Base-by-base conservation (phyloP, 2,329 filamentous ascomycete genomes). In the Westerdykella ornata region DNA sequence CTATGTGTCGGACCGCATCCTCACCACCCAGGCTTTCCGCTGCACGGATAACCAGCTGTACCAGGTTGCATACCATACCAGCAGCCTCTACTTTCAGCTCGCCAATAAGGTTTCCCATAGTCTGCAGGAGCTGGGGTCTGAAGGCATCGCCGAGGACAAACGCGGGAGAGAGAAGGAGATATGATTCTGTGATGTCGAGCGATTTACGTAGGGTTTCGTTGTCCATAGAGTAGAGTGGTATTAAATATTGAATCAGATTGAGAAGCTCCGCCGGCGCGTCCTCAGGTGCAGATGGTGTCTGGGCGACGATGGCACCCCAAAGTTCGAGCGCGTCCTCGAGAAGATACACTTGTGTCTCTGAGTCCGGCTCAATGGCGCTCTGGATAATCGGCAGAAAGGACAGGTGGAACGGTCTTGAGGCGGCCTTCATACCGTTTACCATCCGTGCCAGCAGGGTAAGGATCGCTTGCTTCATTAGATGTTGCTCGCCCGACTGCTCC, bases 391-490 rank as follows among this genome's bases (percentile, higher is more conserved):
- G 89, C 14, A 95, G 69, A 52, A 96, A 85, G 39, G 89, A 73
- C 13, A 75, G 67, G 49, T 96, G 88, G 53, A 94, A 95, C 14
- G 81, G 76, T 46, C 82, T 76, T 4, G 88, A 92, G 8, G 84
- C 77, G 11, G 78, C 75, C 44, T 84, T 87, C 78, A 97, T 85
- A 1, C 89, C 85, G 59, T 81, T 81, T n/a, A 94, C 85, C 12
- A 98, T 73, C 2, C 88, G 83, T 1, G 86, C 76, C 38, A 97
- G 80, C 30, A 97, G 84, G 2, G 85, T 86, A 43, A 97, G 76
- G 39, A 97, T 88, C 1, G 88, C 82, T 66, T 96, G 89, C 66
- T 97, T 97, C 73, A 96, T 85, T 64, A 97, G 79, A 66, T 88
- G 87, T 57, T 92, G 86, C 45, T 94, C 84, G 1, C 83, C 87